Conservation (phyloP, 2,329 filamentous ascomycete species). For the Fusarium lyarnte region DNA sequence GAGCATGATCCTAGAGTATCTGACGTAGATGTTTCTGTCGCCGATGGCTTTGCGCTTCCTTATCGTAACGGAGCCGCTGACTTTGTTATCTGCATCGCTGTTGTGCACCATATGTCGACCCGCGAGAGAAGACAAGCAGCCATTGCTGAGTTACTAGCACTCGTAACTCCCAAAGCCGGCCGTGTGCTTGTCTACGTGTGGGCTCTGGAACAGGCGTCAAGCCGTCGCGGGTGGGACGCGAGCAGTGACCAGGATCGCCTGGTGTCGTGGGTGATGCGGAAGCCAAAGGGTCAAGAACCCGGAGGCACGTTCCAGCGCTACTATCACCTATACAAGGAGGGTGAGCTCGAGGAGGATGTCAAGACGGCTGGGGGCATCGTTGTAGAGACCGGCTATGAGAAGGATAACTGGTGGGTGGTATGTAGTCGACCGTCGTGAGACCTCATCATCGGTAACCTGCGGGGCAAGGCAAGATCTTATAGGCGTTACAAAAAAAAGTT, state of each 20-base stretch:
- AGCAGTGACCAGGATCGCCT: conserved; percentile 88
- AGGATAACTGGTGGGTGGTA: conserved; percentile 98
- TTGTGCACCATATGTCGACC: conserved; percentile 93
- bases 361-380: conserved; percentile 77
- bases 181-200: conserved; percentile 88
- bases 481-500: conserved; percentile 10
- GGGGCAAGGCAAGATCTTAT: conserved; percentile 5
- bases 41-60: conserved; percentile 85
- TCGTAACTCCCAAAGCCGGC: conserved; percentile 69
- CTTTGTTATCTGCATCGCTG: conserved; percentile 93
- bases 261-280: conserved; percentile 87
- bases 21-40: conserved; percentile 76
- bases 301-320: conserved; percentile 83
- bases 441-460: conserved; percentile 10
- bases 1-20: conserved; percentile 21
- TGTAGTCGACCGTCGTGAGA: conserved; percentile 46
- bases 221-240: conserved; percentile 88
- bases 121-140: conserved; percentile 75
- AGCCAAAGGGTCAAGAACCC: conserved; percentile 43
- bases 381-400: conserved; percentile 87
- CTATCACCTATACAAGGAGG: conserved; percentile 90
- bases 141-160: conserved; percentile 74
- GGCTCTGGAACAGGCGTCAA: conserved; percentile 91
- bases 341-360: conserved; percentile 87
- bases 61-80: conserved; percentile 72